Evolutionary conservation across 2,329 filamentous ascomycete species (phyloP).

Genomic region (Didymella pinodella): DNA sequence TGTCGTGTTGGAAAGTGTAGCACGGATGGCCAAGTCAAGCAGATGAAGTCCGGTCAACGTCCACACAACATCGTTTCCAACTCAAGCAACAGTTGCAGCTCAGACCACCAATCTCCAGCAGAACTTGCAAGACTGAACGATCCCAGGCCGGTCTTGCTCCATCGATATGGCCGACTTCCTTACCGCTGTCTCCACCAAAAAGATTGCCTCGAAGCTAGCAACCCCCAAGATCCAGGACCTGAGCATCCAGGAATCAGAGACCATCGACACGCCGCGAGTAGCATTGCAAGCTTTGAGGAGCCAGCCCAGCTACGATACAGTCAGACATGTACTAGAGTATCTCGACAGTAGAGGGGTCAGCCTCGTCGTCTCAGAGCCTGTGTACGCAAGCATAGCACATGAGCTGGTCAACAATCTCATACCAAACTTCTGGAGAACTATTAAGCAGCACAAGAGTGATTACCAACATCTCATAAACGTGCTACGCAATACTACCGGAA

Average conservation of each 20-base stretch:
- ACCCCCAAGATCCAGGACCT: slow-evolving; percentile 26
- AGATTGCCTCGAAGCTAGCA: slow-evolving; percentile 28
- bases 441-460: slow-evolving; percentile 19
- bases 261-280: slow-evolving; percentile 53
- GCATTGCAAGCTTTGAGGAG: slow-evolving; percentile 67
- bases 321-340: slow-evolving; percentile 63
- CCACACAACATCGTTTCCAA: neutral
- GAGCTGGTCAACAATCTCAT: slow-evolving; percentile 76
- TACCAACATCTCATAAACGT: slow-evolving; percentile 64
- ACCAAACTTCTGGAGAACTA: slow-evolving; percentile 78
- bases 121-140: neutral
- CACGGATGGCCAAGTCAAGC: neutral
- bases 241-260: slow-evolving; percentile 22
- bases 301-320: slow-evolving; percentile 67
- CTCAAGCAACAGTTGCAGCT: slow-evolving; percentile 3
- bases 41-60: neutral
- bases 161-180: slow-evolving; percentile 58
- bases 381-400: slow-evolving; percentile 77
- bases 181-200: slow-evolving; percentile 56
- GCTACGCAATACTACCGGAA: slow-evolving; percentile 75
- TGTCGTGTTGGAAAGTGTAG: neutral
- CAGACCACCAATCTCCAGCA: neutral
- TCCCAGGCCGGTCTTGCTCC: neutral
- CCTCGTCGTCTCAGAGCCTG: slow-evolving; percentile 69
- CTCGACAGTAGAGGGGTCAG: slow-evolving; percentile 61